Evolutionary conservation across 176 grass and related monocot genomes (phyloP).

Genomic region (Sorghum bicolor): DNA sequence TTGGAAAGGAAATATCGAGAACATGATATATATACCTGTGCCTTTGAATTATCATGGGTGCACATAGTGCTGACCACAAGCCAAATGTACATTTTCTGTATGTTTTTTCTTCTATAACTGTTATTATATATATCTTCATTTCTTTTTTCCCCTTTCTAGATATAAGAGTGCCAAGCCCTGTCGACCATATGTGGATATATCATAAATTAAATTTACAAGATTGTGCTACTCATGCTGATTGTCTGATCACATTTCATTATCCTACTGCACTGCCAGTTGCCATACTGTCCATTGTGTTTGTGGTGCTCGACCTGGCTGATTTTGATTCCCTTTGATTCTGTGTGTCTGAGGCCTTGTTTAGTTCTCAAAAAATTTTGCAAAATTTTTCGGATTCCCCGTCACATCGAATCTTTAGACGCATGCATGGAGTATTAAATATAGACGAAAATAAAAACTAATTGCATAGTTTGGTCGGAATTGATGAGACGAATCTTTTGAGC

Average conservation of each 20-base stretch:
- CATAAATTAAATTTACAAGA: constrained; percentile 31
- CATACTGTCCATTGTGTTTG: neutral
- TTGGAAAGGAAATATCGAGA: neutral
- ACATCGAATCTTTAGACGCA: no score
- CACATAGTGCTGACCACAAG: constrained; percentile 51
- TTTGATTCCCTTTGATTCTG: neutral
- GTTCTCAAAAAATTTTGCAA: no score
- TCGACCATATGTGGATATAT: constrained; percentile 37
- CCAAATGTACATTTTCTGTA: constrained; percentile 63
- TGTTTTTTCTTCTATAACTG: constrained; percentile 30
- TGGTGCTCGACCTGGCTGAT: neutral
- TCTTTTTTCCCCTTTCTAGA: neutral
- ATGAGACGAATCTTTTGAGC: no score
- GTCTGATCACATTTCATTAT: neutral
- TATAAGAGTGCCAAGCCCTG: constrained; percentile 13
- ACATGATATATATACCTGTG: constrained; percentile 30
- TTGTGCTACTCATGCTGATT: neutral
- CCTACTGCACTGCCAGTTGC: neutral
- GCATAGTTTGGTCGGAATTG: no score
- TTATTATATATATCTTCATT: constrained; percentile 17
- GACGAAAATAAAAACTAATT: no score
- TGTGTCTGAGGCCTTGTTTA: no score
- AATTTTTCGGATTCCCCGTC: no score
- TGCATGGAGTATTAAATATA: no score
- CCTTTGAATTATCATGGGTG: constrained; percentile 32